A percentile compares a stretch with the other conserved stretches of the same genome.
Conservation (phyloP, 192 early-diverging fungal species). For the Gonapodya sp. region DNA sequence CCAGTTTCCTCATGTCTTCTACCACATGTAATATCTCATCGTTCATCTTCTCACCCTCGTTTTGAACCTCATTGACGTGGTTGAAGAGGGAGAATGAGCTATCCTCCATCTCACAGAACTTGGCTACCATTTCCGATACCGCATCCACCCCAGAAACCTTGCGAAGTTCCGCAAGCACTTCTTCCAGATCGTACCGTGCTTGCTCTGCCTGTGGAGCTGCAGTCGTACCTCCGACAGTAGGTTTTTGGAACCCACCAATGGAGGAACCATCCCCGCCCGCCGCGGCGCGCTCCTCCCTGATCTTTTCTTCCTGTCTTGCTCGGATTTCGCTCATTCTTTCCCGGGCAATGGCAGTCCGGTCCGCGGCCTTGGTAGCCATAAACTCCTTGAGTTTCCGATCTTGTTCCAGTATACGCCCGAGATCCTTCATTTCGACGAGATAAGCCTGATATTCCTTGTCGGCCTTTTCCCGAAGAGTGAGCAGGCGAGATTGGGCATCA, state of each 20-base stretch:
- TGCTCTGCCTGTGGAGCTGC: neutral
- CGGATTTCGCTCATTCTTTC: conserved; percentile 1
- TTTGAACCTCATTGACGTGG: conserved; percentile 56
- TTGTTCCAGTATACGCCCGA: conserved; percentile 45
- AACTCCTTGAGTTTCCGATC: conserved; percentile 49
- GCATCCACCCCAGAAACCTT: conserved; percentile 41
- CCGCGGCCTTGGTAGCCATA: conserved; percentile 47
- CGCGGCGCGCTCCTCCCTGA: conserved; percentile 13
- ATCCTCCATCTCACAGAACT: conserved; percentile 50
- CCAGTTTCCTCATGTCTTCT: neutral
- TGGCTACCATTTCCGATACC: conserved; percentile 40
- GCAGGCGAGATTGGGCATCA: conserved; percentile 47
- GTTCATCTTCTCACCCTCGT: conserved; percentile 44
- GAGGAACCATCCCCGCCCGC: conserved; percentile 13
- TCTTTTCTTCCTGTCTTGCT: conserved; percentile 14
- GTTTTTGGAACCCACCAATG: neutral
- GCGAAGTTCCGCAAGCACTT: conserved; percentile 37
- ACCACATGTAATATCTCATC: conserved; percentile 34
- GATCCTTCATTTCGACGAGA: conserved; percentile 53
- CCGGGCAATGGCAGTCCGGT: conserved; percentile 24
- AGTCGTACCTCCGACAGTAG: neutral
- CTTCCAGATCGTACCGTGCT: conserved; percentile 20
- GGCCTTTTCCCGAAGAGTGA: conserved; percentile 43
- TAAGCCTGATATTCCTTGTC: conserved; percentile 56
- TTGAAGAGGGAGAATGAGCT: conserved; percentile 57